A percentile compares a stretch with the other conserved stretches of the same genome.
Conservation (phyloP, 495 filamentous ascomycete genomes). For the Umbilicaria muhlenbergii region DNA sequence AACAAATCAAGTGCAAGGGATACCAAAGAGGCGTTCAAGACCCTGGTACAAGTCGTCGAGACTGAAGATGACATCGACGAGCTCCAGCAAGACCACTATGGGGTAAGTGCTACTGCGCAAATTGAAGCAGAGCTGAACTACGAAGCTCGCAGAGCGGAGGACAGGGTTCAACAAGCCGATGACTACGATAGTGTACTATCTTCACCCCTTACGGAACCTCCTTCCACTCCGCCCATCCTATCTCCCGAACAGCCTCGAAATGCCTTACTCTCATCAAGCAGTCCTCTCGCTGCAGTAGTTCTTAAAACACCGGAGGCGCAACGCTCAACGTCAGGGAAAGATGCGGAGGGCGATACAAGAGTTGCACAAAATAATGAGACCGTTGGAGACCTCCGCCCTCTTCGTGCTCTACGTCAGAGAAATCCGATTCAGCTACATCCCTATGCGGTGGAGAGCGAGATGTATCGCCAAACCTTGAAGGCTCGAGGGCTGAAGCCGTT, state of each 20-base stretch:
- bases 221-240: too few relatives aligned
- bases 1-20: too few relatives aligned
- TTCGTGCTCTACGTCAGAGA: constrained; percentile 40
- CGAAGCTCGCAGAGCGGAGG: neutral
- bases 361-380: too few relatives aligned
- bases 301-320: too few relatives aligned
- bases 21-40: neutral
- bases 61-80: constrained; percentile 6
- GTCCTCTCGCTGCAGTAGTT: too few relatives aligned
- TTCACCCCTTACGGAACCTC: neutral
- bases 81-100: constrained; percentile 10
- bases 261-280: too few relatives aligned
- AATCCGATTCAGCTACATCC: constrained; percentile 66
- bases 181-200: neutral
- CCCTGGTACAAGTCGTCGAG: neutral
- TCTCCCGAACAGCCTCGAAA: too few relatives aligned
- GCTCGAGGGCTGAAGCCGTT: constrained; percentile 48
- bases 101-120: neutral
- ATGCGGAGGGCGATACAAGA: too few relatives aligned
- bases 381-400: too few relatives aligned
- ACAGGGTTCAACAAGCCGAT: too few relatives aligned
- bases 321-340: too few relatives aligned
- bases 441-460: constrained; percentile 51
- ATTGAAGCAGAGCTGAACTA: neutral
- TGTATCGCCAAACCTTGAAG: constrained; percentile 43